Percentiles rank a stretch among this genome's conserved stretches.
Conservation (phyloP, 2,329 filamentous ascomycete species). For the Westerdykella sp. region DNA sequence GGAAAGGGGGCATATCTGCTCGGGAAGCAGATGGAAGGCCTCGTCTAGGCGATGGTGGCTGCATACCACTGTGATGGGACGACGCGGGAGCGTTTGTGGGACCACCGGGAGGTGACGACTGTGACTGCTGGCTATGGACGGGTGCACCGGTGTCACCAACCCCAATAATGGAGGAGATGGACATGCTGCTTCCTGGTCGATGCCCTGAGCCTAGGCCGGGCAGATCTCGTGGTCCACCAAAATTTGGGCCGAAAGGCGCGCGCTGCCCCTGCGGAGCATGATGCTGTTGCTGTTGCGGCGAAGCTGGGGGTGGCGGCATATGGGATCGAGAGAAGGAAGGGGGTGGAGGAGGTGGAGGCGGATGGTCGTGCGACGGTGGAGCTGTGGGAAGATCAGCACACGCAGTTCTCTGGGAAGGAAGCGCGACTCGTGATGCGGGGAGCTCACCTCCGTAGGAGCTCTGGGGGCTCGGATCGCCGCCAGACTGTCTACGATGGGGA, state of each 20-base stretch:
- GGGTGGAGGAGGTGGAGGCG: constrained; percentile 34
- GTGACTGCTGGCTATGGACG: constrained; percentile 33
- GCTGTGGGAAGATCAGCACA: constrained; percentile 17
- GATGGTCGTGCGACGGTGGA: not conserved
- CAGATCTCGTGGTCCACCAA: constrained; percentile 50
- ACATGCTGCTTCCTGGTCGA: constrained; percentile 61
- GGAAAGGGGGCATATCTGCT: constrained; percentile 32
- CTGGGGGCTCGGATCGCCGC: constrained; percentile 28
- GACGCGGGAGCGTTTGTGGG: constrained; percentile 33
- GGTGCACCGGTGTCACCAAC: constrained; percentile 43
- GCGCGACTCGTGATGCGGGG: constrained; percentile 9
- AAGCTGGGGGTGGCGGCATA: constrained; percentile 46
- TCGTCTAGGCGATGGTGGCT: constrained; percentile 43
- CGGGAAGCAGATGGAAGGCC: constrained; percentile 24
- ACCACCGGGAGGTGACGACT: constrained; percentile 42
- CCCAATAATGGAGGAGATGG: constrained; percentile 66
- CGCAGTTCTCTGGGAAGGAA: constrained; percentile 10
- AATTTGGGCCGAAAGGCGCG: constrained; percentile 41
- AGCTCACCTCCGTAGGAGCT: constrained; percentile 32
- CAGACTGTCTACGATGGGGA: constrained; percentile 33
- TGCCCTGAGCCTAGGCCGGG: constrained; percentile 47
- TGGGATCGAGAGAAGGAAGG: constrained; percentile 40
- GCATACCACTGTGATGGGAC: constrained; percentile 38
- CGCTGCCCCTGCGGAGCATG: constrained; percentile 37
- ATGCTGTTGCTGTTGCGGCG: constrained; percentile 39